Base-by-base conservation (phyloP, 495 filamentous ascomycete species). In the Neurospora sp. region DNA sequence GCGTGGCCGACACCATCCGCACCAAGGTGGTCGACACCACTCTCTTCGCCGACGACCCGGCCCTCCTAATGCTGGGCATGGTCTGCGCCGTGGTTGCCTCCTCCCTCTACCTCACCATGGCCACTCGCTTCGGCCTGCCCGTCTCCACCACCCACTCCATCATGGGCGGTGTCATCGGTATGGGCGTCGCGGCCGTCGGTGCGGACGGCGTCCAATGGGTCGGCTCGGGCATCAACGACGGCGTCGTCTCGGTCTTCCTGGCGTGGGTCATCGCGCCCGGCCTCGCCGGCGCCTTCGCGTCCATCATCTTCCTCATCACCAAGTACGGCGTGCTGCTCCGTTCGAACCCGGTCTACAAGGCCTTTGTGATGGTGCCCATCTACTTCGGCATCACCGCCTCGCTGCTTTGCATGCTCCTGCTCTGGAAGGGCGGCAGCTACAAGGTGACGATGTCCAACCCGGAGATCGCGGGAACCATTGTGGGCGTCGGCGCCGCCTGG, bases 121-220 rank as follows among this genome's bases (percentile, higher is more conserved):
- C 86, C 41, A 90, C 89, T 6, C 73, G 73, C 31, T 68, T 87
- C 69, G 87, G 88, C 70, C 78, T 87, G 20, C 89, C 86, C 8
- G 88, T 91, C 61, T 89, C 87, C 0, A 89, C 90, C 4, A 92
- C 90, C 0, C 88, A 91, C 78, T 89, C 88, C 38, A 84, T 90
- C 69, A 84, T 91, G 72, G 86, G 87, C 71, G 88, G 87, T 65
- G 79, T 92, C 38, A 82, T 89, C 70, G 90, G 89, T 72, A 86
- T 90, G 73, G 89, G 89, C n/a, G 82, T 91, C 72, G 90, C 89
- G 0, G 77, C 87, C 16, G 77, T 87, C 35, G 86, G 87, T 22
- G 73, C 79, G 12, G 76, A 80, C 3, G 72, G 71, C 59, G 78
- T 91, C 69, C 77, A 79, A 20, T 93, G 90, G 90, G 84, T 79